Conservation (phyloP, 2,329 filamentous ascomycete species). For the Monosporascus sp. region DNA sequence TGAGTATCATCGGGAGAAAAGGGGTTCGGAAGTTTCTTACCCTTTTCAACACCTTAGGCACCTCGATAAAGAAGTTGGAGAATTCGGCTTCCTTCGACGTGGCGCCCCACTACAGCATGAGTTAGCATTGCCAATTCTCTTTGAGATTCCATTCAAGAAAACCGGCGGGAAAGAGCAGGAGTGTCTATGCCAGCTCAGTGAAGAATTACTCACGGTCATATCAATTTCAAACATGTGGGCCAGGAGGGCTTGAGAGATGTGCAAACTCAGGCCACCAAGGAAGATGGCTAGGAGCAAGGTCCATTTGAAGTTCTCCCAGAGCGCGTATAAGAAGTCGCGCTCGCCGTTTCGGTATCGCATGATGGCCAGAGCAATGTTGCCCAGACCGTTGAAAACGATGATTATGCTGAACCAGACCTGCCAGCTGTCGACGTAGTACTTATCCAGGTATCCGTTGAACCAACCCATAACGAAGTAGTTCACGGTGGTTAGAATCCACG, state of each 20-base stretch:
- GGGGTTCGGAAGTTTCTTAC: slow-evolving; percentile 48
- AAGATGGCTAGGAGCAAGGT: slow-evolving; percentile 71
- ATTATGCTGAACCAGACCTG: slow-evolving; percentile 77
- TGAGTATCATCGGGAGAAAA: slow-evolving; percentile 32
- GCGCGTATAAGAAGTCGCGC: slow-evolving; percentile 48
- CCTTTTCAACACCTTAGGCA: slow-evolving; percentile 70
- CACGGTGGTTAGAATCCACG: slow-evolving; percentile 58
- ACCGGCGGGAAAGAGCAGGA: neutral
- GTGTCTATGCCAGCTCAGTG: too few species aligned
- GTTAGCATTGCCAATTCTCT: neutral
- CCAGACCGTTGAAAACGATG: slow-evolving; percentile 70
- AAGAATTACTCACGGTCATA: slow-evolving; percentile 46
- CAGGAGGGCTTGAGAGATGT: slow-evolving; percentile 74
- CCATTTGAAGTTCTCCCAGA: slow-evolving; percentile 68
- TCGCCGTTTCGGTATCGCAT: slow-evolving; percentile 70
- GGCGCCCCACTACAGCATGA: slow-evolving; percentile 56
- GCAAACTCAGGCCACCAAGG: slow-evolving; percentile 73
- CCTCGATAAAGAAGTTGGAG: slow-evolving; percentile 79
- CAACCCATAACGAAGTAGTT: slow-evolving; percentile 71
- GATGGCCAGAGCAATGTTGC: slow-evolving; percentile 65
- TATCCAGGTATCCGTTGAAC: slow-evolving; percentile 61
- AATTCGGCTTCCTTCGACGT: slow-evolving; percentile 79
- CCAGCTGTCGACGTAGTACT: slow-evolving; percentile 66
- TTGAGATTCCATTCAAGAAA: neutral
- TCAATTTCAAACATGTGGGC: slow-evolving; percentile 81